A percentile compares a stretch with the other conserved stretches of the same genome.
Conservation (phyloP, 2,329 filamentous ascomycete species). For the Botrytis sinoallii region DNA sequence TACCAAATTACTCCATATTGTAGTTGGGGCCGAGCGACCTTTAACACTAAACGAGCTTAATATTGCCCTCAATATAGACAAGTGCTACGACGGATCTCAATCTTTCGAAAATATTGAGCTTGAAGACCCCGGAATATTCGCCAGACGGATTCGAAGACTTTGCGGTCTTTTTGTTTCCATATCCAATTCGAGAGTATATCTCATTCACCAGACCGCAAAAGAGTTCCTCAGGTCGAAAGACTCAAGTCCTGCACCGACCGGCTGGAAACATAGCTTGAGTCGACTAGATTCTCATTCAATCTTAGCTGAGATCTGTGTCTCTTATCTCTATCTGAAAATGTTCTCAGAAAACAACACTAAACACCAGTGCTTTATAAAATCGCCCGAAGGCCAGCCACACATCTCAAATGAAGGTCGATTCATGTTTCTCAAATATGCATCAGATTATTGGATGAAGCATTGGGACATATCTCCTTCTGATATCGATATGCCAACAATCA, state of each 20-base stretch:
- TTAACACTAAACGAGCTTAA: background rate
- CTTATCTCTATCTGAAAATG: background rate
- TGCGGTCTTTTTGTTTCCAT: constrained; percentile 18
- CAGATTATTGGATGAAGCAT: background rate
- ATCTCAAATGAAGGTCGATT: background rate
- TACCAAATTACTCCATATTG: constrained; percentile 6
- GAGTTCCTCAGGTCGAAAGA: constrained; percentile 7
- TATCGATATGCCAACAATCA: background rate
- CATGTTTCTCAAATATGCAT: background rate
- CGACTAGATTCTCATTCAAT: background rate
- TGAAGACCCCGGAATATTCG: background rate
- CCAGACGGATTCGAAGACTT: background rate
- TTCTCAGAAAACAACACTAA: background rate
- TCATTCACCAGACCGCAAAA: constrained; percentile 19
- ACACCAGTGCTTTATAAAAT: background rate
- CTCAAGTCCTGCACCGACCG: background rate
- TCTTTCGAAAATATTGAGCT: constrained; percentile 14
- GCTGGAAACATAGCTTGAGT: constrained; percentile 10
- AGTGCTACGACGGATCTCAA: constrained; percentile 6
- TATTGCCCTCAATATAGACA: constrained; percentile 1
- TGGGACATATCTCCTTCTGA: background rate
- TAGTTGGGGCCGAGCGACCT: background rate
- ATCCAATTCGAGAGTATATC: constrained; percentile 11
- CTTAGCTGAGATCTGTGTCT: background rate
- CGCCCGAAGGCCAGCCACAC: background rate